Evolutionary conservation across 805 yeast species (phyloP).

Genomic region (Cyberlindnera subsufficiens): DNA sequence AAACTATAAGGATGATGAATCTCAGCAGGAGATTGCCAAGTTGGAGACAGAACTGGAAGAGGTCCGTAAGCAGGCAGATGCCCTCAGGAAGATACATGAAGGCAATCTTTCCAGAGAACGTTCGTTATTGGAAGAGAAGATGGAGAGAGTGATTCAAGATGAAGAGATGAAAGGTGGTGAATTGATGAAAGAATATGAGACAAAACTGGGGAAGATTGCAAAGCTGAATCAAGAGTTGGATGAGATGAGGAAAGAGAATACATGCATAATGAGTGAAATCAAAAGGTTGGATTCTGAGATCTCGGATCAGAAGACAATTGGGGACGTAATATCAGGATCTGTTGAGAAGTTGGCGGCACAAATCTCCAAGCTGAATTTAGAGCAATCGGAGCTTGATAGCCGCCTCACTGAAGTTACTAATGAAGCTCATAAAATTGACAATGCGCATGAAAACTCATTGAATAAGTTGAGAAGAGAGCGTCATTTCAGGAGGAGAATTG

Average conservation of each 20-base stretch:
- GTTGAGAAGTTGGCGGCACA: conserved; percentile 10
- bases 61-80: conserved; percentile 2
- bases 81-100: conserved; percentile 3
- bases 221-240: conserved; percentile 8
- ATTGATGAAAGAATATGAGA: conserved; percentile 22
- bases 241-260: neutral
- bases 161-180: conserved; percentile 27
- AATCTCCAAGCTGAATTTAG: conserved; percentile 18
- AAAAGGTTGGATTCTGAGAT: neutral
- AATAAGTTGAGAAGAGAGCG: conserved; percentile 31
- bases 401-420: conserved; percentile 19
- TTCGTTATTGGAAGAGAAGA: conserved; percentile 8
- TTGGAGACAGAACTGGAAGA: conserved; percentile 12
- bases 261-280: conserved; percentile 1
- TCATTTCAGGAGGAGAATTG: conserved; percentile 36
- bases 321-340: neutral
- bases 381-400: conserved; percentile 15
- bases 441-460: conserved; percentile 19
- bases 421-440: conserved; percentile 17
- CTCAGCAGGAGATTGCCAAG: conserved; percentile 11
- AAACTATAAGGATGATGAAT: conserved; percentile 12
- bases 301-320: neutral
- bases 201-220: conserved; percentile 21
- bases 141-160: conserved; percentile 17
- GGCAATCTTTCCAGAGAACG: conserved; percentile 2